Evolutionary conservation across 768 basidiomycete genomes (phyloP).

Genomic region (Lactifluus piperatus): DNA sequence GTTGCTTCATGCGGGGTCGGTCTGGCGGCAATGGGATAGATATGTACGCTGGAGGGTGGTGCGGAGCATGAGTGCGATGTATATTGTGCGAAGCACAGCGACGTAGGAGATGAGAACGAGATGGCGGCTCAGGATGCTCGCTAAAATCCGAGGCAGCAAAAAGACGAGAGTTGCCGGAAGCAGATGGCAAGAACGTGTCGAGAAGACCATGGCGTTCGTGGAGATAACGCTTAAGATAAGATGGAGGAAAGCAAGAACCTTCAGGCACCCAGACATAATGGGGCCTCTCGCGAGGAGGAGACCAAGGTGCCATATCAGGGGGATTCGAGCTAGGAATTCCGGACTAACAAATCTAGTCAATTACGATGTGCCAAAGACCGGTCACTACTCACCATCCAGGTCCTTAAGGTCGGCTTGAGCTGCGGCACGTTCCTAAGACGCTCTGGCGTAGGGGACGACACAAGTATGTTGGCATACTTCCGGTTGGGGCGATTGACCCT

Average conservation of each 20-base stretch:
- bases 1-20: conserved; percentile 3
- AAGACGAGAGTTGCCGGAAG: background rate
- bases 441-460: conserved; percentile 16
- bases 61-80: background rate
- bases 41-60: background rate
- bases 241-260: conserved; percentile 20
- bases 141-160: background rate
- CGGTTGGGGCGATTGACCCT: conserved; percentile 5
- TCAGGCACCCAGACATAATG: conserved; percentile 17
- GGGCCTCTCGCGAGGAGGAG: conserved; percentile 10
- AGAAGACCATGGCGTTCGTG: background rate
- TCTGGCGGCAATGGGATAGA: background rate
- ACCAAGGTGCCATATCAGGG: conserved; percentile 18
- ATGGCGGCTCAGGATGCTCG: background rate
- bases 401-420: conserved; percentile 14
- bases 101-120: conserved; percentile 9
- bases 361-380: background rate
- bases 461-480: conserved; percentile 13
- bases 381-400: conserved; percentile 18
- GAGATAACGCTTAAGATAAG: conserved; percentile 4
- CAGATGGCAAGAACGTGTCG: background rate
- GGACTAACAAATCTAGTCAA: conserved; percentile 8
- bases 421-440: conserved; percentile 13
- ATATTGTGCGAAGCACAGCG: conserved; percentile 9
- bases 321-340: conserved; percentile 1